These are phyloP conservation scores for Conidiobolus incongruus DNA, from an alignment of 371 early-diverging fungal genomes.

Conservation along the genomic window DNA sequence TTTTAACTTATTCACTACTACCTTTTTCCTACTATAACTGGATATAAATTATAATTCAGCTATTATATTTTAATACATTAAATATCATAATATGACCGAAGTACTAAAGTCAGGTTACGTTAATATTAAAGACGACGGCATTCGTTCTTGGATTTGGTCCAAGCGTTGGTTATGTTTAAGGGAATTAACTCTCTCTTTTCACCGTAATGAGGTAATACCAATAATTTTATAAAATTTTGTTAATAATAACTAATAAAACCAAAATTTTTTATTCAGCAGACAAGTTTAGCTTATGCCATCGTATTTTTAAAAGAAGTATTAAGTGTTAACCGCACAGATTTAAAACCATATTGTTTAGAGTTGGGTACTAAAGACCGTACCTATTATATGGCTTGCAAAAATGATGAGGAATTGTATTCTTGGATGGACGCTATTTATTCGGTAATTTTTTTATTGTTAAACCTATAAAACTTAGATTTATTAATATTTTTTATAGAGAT, in stretches of 20 bases:
- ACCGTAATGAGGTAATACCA: slow-evolving; percentile 59
- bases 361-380: slow-evolving; percentile 64
- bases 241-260: not conserved
- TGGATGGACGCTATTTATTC: slow-evolving; percentile 92
- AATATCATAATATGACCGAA: slow-evolving; percentile 1
- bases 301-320: slow-evolving; percentile 75
- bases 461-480: no score
- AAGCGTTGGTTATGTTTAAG: slow-evolving; percentile 81
- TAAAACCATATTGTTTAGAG: slow-evolving; percentile 77
- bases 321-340: slow-evolving; percentile 59
- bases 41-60: no score
- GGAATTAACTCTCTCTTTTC: slow-evolving; percentile 79
- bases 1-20: no score
- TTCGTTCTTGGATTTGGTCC: slow-evolving; percentile 81
- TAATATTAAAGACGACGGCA: slow-evolving; percentile 72
- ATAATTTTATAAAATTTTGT: not conserved
- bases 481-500: slow-evolving; percentile 21
- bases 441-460: slow-evolving; percentile 12
- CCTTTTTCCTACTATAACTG: no score
- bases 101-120: slow-evolving; percentile 65
- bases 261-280: not conserved
- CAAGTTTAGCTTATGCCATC: slow-evolving; percentile 15
- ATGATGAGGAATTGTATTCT: slow-evolving; percentile 84
- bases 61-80: no score
- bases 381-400: slow-evolving; percentile 67